Evolutionary conservation across 208 protist species (phyloP), one percentile per base, ranked within the genome.

Genomic region (Leishmania guyanensis): DNA sequence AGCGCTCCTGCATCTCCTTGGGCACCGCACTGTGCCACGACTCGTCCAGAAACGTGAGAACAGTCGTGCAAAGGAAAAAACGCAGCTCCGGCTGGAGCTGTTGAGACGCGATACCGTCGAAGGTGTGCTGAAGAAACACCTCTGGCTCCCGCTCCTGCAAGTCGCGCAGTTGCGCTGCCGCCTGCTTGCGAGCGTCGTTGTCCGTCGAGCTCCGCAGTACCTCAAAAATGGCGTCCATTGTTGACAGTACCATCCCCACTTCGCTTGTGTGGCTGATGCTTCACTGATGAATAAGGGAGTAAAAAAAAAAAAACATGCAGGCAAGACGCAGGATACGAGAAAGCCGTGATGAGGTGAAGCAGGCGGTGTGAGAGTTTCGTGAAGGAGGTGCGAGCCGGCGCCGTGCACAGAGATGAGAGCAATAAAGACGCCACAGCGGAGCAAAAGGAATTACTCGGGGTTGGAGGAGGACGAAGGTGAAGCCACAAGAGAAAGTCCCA

Each of bases 91-190:
- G 16, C 26, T 70, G 17, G 5, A 83, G 58, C 26, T 83, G 33
- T 14, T 80, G 1, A 2, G 87, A 90, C 4, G 89, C 79, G 66
- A 97, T 84, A 12, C 77, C 43, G 22, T 84, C 75, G 62, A 79
- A 97, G 17, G 91, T 94, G 83, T 89, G 89, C 56, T 77, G 64
- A 14, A 97, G 85, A 80, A 97, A 97, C 1, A 74, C 83, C 10
- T 82, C 78, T 2, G 94, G 92, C 39, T 89, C 77, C n/a, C 73
- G 73, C 56, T 92, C 80, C 78, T 97, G 92, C 17, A 92, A 46
- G 14, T 88, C 82, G 9, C 87, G 86, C 76, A 97, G 84, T 81
- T 94, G 82, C 10, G 86, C 81, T 2, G 85, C 36, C 1, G 92
- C 91, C 22, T 72, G 76, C 74, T 92, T 93, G 75, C 94, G 89